Evolutionary conservation across 768 basidiomycete species (phyloP).

Genomic region (Suillus clintonianus): DNA sequence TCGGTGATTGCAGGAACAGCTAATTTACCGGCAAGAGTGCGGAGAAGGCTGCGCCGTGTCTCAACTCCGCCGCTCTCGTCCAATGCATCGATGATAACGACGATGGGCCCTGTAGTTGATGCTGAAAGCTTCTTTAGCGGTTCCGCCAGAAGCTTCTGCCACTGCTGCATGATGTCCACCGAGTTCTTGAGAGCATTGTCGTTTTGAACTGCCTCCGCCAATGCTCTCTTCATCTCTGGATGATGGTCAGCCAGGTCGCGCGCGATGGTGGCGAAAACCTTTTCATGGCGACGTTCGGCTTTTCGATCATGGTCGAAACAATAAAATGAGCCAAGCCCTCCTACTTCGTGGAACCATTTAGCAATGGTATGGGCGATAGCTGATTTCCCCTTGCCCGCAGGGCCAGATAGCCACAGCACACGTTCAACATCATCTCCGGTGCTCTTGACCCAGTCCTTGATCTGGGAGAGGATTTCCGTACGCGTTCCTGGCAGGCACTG

Average conservation of each 20-base stretch:
- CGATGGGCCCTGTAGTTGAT: conserved; percentile 5
- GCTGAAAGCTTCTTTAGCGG: not conserved
- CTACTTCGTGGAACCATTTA: conserved; percentile 8
- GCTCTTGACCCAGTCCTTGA: conserved; percentile 24
- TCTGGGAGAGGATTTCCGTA: conserved; percentile 22
- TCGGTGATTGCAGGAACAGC: too few relatives aligned
- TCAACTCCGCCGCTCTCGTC: conserved; percentile 13
- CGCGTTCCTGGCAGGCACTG: conserved; percentile 25
- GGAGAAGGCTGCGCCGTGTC: not conserved
- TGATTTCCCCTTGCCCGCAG: conserved; percentile 28
- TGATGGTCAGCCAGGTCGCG: conserved; percentile 13
- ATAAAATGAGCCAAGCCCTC: conserved; percentile 12
- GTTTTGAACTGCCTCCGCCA: not conserved
- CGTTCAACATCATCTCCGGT: conserved; percentile 2
- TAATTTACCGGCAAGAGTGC: not conserved
- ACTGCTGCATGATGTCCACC: not conserved
- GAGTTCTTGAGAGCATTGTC: not conserved
- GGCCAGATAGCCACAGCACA: conserved; percentile 25
- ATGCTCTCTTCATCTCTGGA: not conserved
- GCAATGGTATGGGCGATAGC: conserved; percentile 9
- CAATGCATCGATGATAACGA: conserved; percentile 26
- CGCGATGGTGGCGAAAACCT: conserved; percentile 19
- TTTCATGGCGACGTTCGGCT: conserved; percentile 6
- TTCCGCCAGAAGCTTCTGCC: not conserved
- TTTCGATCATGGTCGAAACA: conserved; percentile 4